A percentile compares a stretch with the other conserved stretches of the same genome.
Conservation (phyloP, 306 rosid genomes). For the Prunus padus region DNA sequence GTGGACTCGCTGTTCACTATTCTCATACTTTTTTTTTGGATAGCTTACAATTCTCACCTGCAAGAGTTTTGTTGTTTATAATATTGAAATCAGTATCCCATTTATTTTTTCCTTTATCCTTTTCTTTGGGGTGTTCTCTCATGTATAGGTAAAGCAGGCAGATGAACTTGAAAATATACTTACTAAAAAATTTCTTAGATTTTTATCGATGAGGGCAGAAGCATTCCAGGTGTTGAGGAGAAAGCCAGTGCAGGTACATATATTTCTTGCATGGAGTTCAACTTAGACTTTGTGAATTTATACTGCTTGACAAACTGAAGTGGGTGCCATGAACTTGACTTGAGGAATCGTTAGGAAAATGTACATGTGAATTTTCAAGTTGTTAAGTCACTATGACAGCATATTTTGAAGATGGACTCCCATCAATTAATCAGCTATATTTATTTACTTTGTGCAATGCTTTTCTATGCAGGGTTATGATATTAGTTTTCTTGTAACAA, state of each 20-base stretch:
- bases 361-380: background rate
- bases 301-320: background rate
- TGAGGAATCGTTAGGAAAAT: background rate
- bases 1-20: background rate
- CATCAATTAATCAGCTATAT: background rate
- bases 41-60: background rate
- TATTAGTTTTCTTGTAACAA: conserved; percentile 94
- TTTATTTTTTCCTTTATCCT: conserved; percentile 12
- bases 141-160: conserved; percentile 82
- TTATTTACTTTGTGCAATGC: conserved; percentile 14
- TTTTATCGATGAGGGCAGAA: conserved; percentile 98
- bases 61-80: background rate
- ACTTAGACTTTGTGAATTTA: background rate
- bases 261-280: background rate
- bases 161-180: conserved; percentile 98
- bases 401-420: background rate
- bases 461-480: conserved; percentile 81
- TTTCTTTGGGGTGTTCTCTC: conserved; percentile 20
- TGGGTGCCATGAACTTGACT: background rate
- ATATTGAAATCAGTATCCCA: background rate
- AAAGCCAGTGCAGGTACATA: conserved; percentile 86
- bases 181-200: conserved; percentile 91
- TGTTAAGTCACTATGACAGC: background rate
- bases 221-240: conserved; percentile 95
- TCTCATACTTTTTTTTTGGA: background rate